Base-by-base conservation (phyloP, 2,329 filamentous ascomycete species). In the Diaporthe citri region DNA sequence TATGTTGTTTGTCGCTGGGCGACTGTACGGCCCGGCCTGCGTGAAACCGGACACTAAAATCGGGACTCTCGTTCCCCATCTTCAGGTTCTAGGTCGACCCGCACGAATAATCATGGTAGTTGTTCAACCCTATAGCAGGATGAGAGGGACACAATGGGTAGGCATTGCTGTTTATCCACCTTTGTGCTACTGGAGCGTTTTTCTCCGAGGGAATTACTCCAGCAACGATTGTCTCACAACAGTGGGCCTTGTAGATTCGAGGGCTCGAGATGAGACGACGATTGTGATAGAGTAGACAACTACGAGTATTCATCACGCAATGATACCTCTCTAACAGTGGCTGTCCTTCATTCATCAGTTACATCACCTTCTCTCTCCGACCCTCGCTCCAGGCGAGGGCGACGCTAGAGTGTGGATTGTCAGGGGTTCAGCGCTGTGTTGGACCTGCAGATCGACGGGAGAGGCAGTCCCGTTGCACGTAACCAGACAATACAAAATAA, bases 401-500 rank as follows among this genome's bases (percentile, higher is more conserved):
- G 41, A 69, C 64, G 48, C 64, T 41, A 55, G 48, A 41, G 48
- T 20, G 64, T 39, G 64, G 64, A 55, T 67, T 39, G 64, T 67
- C 46, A 52, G 64, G 64, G 64, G 31, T 39, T 67, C 31, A 52
- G 17, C 31, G 46, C 39, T 51, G 46, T 36, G n/a, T 20, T 52
- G 64, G 28, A 39, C 64, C 64, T 67, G 64, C 64, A 67, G 64
- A 67, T 67, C 31, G 31, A 67, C 64, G 46, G 46, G 64, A 67
- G 64, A 52, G 43, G 46, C 43, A 67, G 46, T 67, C 46, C 64
- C 34, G 64, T 41, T 20, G 48, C 7, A 55, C 48, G 13, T 39
- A 41, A 55, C 51, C 64, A 31, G 64, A 55, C 64, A 52, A 41
- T 15, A 41, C 5, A 10, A 22, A 8, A 69, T 69, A 69, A 69